phyloP scores from a whole-genome alignment of 164 flowering plant species.

The Brasenia schreberi region DNA sequence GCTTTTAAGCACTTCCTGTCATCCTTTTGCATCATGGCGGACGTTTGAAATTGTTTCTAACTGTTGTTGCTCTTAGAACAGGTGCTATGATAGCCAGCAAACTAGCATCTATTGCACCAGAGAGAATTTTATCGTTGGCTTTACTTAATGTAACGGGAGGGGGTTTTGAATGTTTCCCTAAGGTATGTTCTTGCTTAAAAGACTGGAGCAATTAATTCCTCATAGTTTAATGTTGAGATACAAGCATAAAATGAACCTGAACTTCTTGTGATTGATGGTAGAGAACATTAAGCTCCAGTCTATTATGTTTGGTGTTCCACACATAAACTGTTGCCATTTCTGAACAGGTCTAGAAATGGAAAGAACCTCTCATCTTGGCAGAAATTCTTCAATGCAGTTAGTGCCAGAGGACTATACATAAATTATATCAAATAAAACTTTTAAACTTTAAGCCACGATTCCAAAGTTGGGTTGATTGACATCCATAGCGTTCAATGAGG shows the following conservation, averaged over 20 bases:
- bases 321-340: background rate
- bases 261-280: background rate
- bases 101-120: constrained; percentile 75
- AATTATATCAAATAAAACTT: too few relatives aligned
- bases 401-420: too few relatives aligned
- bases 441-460: too few relatives aligned
- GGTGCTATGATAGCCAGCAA: constrained; percentile 98
- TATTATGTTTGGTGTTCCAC: background rate
- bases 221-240: background rate
- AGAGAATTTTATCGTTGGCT: constrained; percentile 73
- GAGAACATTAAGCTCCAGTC: background rate
- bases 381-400: too few relatives aligned
- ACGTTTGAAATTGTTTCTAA: background rate
- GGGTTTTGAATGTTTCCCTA: constrained; percentile 83
- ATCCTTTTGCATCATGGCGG: background rate
- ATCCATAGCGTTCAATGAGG: too few relatives aligned
- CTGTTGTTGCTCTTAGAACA: constrained; percentile 16
- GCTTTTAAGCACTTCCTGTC: background rate
- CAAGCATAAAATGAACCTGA: background rate
- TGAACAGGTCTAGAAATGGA: background rate
- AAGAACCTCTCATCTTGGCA: too few relatives aligned
- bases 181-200: constrained; percentile 29
- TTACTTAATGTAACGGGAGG: constrained; percentile 93
- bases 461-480: too few relatives aligned
- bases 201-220: background rate